Base-by-base conservation (phyloP, 2,329 filamentous ascomycete genomes). In the Didymosphaeria variabile region DNA sequence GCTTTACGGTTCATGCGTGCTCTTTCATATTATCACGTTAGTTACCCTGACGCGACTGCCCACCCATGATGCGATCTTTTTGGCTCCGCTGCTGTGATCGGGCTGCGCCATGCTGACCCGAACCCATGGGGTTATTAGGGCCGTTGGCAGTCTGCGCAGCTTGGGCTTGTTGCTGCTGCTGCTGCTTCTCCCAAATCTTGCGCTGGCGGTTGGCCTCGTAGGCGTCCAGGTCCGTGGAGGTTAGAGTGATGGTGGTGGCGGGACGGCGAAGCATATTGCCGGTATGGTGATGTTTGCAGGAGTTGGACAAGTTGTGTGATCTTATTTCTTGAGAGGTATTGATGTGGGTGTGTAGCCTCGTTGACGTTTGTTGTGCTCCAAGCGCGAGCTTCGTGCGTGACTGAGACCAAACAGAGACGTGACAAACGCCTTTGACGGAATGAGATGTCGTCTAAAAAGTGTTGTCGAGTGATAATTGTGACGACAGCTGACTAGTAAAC, bases 211-310 rank as follows among this genome's bases (percentile, higher is more conserved):
- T 83, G 74, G 90, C 88, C 72, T 92, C 90, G 79, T 91, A 92
- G 57, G 85, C 82, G 42, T 89, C 88, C 42, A 92, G 83, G 76
- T 93, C 90, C 72, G 91, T 88, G 51, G 87, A 82, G 2, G 90
- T 92, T 65, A 92, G 85, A 57, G 85, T 82, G 64, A 93, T 86
- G 15, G 86, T 86, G 50, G 90, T 93, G 12, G 90, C 85, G 17
- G 87, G 85, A 49, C 90, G 87, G 68, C 88, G 87, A 67, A 91
- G 87, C 88, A 91, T 89, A 8, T 38, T 78, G 62, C 40, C 36
- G 23, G 47, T 49, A 17, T 29, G 38, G 51, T n/a, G 31, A 21
- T 49, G 31, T 10, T 46, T 52, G 17, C 31, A 44, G 10, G 19
- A 19, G 10, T 32, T 10, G 12, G 15, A 34, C 1, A 13, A 21